Conservation (phyloP, 345 rosid genomes). For the Corchorus capsularis region DNA sequence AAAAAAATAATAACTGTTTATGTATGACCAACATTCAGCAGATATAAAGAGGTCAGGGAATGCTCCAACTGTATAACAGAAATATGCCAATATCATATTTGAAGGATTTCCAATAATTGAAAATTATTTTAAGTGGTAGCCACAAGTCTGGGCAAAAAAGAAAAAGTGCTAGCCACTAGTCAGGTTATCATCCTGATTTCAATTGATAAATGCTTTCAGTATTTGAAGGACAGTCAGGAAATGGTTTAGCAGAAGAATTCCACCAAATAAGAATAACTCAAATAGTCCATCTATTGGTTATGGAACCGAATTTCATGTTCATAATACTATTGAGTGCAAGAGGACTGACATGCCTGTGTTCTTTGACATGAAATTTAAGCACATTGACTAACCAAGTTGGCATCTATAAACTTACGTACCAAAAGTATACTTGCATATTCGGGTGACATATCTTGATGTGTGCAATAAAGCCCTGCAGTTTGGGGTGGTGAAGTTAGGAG, state of each 20-base stretch:
- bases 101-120: neutral
- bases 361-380: conserved; percentile 2
- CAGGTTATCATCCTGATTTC: conserved; percentile 2
- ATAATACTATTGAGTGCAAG: neutral
- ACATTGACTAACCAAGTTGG: conserved; percentile 3
- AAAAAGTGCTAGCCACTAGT: neutral
- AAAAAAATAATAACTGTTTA: neutral
- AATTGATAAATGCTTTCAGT: neutral
- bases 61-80: neutral
- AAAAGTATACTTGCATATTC: conserved; percentile 92
- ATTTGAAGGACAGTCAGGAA: neutral
- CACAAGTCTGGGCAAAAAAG: neutral
- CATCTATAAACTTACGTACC: conserved; percentile 45
- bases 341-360: neutral
- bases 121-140: neutral
- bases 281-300: neutral
- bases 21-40: neutral
- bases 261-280: neutral
- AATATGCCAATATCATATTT: neutral
- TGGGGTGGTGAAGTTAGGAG: conserved; percentile 1
- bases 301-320: neutral
- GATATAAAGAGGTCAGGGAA: neutral
- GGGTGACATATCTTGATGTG: conserved; percentile 96
- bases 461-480: conserved; percentile 74
- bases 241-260: neutral